Evolutionary conservation across 1,284 basidiomycete genomes (phyloP), one percentile per base, ranked within the genome.

Genomic region (Omphalotus olearius): DNA sequence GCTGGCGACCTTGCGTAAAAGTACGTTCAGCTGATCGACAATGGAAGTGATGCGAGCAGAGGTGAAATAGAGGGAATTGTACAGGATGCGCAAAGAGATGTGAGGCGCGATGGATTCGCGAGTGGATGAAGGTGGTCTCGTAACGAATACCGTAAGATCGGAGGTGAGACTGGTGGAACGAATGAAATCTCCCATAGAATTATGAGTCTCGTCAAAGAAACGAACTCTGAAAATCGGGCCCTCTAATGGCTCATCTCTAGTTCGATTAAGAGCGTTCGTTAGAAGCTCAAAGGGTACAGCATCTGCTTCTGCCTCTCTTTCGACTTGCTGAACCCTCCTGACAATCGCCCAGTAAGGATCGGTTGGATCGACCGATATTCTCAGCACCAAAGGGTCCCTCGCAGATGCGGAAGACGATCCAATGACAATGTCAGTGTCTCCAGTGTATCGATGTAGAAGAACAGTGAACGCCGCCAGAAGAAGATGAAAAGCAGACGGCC

Each of bases 61-160:
- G 1, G 91, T 91, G 71, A 99, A 99, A 30, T 99, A 77, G 18
- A 99, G 78, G 25, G 96, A 95, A 74, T 99, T 98, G 80, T 98
- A 98, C 28, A 93, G 75, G 50, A 98, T 80, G 25, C 91, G 83
- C 37, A 99, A 80, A 10, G 89, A 84, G 48, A 98, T 82, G n/a
- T 68, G 80, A 2, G 92, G 88, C 9, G 84, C 85, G 51, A 92
- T 70, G 0, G 91, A 82, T 6, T 83, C 80, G 49, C 85, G 82
- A 14, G 83, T 80, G 0, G 86, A 82, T n/a, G 79, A 70, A 33
- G 83, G 73, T 42, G 85, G 78, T 48, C 86, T 73, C 23, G 82
- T 81, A 56, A 91, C 75, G 66, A 89, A 82, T 60, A 99, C 74
- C 11, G 95, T 98, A 52, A 98, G 76, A 69, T 99, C 97, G 23